phyloP scores from a whole-genome alignment of 768 basidiomycete species.

The Sarcodon sp. region DNA sequence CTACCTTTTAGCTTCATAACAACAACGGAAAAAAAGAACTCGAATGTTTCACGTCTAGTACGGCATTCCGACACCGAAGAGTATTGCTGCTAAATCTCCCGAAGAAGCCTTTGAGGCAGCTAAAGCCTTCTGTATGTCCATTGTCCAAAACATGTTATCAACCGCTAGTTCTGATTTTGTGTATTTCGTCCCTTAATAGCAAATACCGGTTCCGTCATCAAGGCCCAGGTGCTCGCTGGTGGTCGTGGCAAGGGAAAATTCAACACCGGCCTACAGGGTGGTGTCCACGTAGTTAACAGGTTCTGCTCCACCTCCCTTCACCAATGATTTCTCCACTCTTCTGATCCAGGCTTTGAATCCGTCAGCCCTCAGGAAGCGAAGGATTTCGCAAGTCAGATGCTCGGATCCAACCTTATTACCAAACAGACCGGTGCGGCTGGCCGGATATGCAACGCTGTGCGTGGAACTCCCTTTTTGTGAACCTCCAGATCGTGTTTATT shows the following conservation, averaged over 20 bases:
- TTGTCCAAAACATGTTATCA: background rate
- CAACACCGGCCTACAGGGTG: conserved; percentile 91
- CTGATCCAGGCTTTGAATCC: background rate
- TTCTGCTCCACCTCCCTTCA: conserved; percentile 13
- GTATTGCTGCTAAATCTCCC: conserved; percentile 74
- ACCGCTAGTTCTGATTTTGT: background rate
- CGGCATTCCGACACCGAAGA: conserved; percentile 90
- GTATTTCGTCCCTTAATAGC: conserved; percentile 27
- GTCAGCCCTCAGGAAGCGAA: conserved; percentile 76
- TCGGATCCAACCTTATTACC: conserved; percentile 90
- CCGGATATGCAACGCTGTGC: conserved; percentile 87
- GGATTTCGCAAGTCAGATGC: conserved; percentile 84
- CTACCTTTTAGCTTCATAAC: background rate
- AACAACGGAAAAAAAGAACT: background rate
- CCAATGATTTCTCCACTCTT: conserved; percentile 4
- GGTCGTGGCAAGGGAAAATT: conserved; percentile 98
- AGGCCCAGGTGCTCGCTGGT: conserved; percentile 97
- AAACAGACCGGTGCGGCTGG: conserved; percentile 95
- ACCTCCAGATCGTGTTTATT: background rate
- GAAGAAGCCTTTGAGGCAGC: conserved; percentile 87
- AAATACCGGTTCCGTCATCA: conserved; percentile 78
- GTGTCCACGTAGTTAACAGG: conserved; percentile 91
- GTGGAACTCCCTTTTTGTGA: conserved; percentile 13
- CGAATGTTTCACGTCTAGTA: conserved; percentile 42
- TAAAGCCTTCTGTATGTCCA: conserved; percentile 64